Evolutionary conservation across 305 asterid species (phyloP), one percentile per base, ranked within the genome.

Genomic region (Rubia balearica): DNA sequence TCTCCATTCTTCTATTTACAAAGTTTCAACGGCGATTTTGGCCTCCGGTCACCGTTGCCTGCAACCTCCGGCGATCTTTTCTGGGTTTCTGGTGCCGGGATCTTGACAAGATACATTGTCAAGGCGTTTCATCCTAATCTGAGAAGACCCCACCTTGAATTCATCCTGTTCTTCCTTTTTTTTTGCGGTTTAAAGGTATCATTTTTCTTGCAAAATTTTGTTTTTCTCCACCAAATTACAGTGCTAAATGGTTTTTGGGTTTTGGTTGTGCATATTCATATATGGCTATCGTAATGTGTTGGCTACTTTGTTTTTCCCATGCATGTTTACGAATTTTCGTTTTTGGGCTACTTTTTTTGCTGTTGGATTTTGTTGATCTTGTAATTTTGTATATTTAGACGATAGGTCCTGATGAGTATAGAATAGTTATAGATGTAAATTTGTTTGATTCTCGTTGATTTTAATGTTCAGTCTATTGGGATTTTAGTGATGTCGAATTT

Each of bases 111-210:
- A 42, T 70, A 13, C 24, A 56, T 56, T 70, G 66, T 56, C 66
- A 21, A 40, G 41, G 40, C 56, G 8, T 53, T 56, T 56, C 21
- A 27, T 19, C 61, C 72, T 12, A 33, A 6, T 17, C 67, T 36
- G 17, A n/a, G 17, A 6, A 17, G 46, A 57, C 38, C 62, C 68
- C 64, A 67, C 53, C 53, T 49, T 56, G 56, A 21, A 4, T 61
- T 67, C 67, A 48, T 45, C 64, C 40, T 5, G 27, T 45, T 33
- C 42, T n/a, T 19, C 19, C 22, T 12, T 14, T 8, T 60, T 51
- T 41, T 17, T 41, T n/a, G 63, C 71, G 61, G 22, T 11, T 46
- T 48, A 7, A 55, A 73, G 77, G 77, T 74, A 68, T 67, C 11
- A 30, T 14, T 60, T 67, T 67, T 51, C 38, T 65, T 19, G 33